Percentiles rank a stretch among this genome's conserved stretches.
These are phyloP conservation scores for Kurtzmaniella cleridarum DNA, from an alignment of 805 yeast species.

Conservation along the genomic window DNA sequence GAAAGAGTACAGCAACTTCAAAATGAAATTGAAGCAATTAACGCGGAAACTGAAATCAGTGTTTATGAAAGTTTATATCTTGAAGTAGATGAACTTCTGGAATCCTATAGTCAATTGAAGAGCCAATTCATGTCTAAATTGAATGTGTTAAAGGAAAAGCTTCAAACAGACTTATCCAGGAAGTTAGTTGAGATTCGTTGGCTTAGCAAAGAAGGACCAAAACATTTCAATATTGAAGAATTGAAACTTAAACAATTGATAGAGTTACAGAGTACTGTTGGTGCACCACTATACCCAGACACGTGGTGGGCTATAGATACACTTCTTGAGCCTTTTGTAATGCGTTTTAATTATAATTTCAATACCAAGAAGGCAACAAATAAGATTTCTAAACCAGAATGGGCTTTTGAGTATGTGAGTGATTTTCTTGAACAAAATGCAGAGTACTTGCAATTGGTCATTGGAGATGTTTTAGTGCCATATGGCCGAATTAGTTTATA, in stretches of 20 bases:
- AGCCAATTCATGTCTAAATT: constrained; percentile 8
- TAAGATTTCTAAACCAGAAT: constrained; percentile 64
- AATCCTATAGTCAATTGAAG: constrained; percentile 4
- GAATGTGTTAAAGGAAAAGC: not conserved
- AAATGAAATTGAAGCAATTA: too few relatives aligned
- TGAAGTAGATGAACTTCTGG: too few relatives aligned
- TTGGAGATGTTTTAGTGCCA: constrained; percentile 26
- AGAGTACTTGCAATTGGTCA: constrained; percentile 32
- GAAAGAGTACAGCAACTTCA: too few relatives aligned
- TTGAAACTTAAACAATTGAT: constrained; percentile 12
- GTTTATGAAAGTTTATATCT: too few relatives aligned
- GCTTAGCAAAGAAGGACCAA: too few relatives aligned
- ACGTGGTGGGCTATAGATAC: constrained; percentile 48
- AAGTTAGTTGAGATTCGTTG: too few relatives aligned
- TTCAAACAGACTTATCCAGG: too few relatives aligned
- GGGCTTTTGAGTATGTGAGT: constrained; percentile 52
- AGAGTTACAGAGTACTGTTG: constrained; percentile 26
- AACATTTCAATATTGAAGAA: too few relatives aligned
- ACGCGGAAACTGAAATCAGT: too few relatives aligned
- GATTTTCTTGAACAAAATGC: constrained; percentile 38
- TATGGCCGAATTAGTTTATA: constrained; percentile 24
- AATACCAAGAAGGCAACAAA: constrained; percentile 50
- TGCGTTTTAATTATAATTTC: constrained; percentile 59
- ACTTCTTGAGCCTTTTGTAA: constrained; percentile 39
- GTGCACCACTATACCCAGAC: constrained; percentile 24